Base-by-base conservation (phyloP, 371 early-diverging fungal species). In the Mortierella sp. region DNA sequence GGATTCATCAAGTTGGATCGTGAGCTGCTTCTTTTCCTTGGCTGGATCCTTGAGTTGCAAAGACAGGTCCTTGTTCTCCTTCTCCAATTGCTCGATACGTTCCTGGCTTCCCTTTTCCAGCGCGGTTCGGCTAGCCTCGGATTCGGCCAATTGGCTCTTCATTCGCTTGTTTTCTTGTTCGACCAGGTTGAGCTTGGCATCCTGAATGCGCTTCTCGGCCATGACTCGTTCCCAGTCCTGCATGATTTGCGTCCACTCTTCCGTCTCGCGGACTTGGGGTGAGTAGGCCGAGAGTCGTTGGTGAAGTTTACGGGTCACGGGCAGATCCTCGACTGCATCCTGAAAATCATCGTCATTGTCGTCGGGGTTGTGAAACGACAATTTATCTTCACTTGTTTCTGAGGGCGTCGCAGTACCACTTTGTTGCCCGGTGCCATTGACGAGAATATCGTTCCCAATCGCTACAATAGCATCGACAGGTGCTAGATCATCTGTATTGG, bases 191-290 rank as follows among this genome's bases (percentile, higher is more conserved):
- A 74, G 57, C n/a, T 54, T 63, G 1, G 74, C 74, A 58, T 74
- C 74, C 63, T 67, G 74, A 45, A 74, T 74, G n/a, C 74, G 67
- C 29, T 74, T 74, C 68, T 74, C 74, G 37, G 68, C 68, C 67
- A 74, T 67, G 64, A 74, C 74, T 5, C 74, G 67, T 22, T 74
- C 74, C 74, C 74, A 74, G 34, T 74, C 74, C 60, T 67, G 74
- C 68, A 74, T 63, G 50, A 74, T 74, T 53, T 74, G 74, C 49
- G 60, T 60, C 74, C 74, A 74, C 27, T 74, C 74, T 21, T 74
- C 63, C 0, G 63, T 48, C 37, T 73, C 63, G 24, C 73, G 73
- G 41, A 60, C 54, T 24, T 74, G 74, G 34, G 74, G 68, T 13
- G 63, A 67, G 55, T 74, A 74, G 40, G 55, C 43, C 1, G 74